Evolutionary conservation across 2,329 filamentous ascomycete species (phyloP), one percentile per base, ranked within the genome.

Genomic region (Apiospora sp.): DNA sequence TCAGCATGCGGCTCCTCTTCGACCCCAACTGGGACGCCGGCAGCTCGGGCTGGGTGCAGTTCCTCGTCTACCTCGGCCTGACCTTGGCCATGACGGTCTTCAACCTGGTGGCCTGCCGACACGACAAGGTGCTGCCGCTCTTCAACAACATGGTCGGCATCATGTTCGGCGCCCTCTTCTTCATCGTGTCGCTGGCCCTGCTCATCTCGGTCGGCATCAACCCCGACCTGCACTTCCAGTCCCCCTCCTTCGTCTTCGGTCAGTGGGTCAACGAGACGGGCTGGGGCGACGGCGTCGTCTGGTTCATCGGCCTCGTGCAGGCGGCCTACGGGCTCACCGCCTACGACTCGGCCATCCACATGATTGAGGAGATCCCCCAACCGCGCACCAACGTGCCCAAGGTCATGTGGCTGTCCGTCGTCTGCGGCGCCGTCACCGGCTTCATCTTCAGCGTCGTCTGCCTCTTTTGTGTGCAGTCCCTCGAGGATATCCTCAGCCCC

Each of bases 281-380:
- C n/a, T 90, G 88, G 88, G 78, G 81, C 1, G 83, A 88, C 61
- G 87, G 87, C 0, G 85, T 90, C 0, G 85, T 86, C n/a, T 90
- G 87, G 87, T 90, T 90, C 75, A 85, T 86, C 0, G 88, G 88
- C 4, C 84, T 90, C 1, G 83, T 90, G 0, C 88, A 90, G 75
- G 85, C 87, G 1, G 88, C 88, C 0, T 90, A 90, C 71, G 88
- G 87, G 1, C 79, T 89, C 22, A 89, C 87, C 0, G 88, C 88
- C 1, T 90, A 90, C 74, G 88, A 90, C 75, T 86, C 88, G 0
- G 88, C 88, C 46, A 88, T 90, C 49, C 88, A 90, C 77, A 85
- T 90, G 82, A 86, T 88, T 2, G 88, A 90, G 74, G 88, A 90
- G 75, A 87, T 90, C 1, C 87, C 88, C 1, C 80, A 82, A 4